A percentile compares a stretch with the other conserved stretches of the same genome.
These are phyloP conservation scores for Telopea speciosissima DNA, from an alignment of 177 flowering plant species.

Conservation along the genomic window DNA sequence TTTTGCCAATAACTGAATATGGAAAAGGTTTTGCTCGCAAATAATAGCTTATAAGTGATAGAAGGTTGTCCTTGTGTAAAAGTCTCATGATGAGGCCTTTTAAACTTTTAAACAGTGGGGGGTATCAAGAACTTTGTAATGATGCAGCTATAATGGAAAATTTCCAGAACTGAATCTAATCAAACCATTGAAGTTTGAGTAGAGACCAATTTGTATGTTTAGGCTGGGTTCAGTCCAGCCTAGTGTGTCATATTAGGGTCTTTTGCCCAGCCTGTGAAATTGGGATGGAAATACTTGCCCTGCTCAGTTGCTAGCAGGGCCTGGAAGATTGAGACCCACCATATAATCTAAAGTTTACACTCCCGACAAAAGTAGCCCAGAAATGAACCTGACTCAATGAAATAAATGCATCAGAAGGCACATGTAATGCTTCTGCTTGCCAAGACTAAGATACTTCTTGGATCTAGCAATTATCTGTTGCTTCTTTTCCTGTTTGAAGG, in stretches of 20 bases:
- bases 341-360: too few relatives aligned
- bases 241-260: neutral
- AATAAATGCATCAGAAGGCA: neutral
- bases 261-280: neutral
- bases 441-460: neutral
- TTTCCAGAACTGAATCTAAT: neutral
- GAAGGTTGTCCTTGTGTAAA: neutral
- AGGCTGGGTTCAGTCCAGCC: too few relatives aligned
- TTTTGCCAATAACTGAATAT: too few relatives aligned
- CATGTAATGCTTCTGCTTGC: neutral
- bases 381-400: neutral
- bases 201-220: too few relatives aligned
- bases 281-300: neutral
- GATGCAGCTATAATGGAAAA: neutral
- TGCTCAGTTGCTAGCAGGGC: too few relatives aligned
- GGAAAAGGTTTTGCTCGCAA: too few relatives aligned
- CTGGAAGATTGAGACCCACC: neutral
- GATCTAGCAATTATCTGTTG: constrained; percentile 6
- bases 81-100: neutral
- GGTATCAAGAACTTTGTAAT: neutral
- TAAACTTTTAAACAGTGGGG: neutral
- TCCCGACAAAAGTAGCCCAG: too few relatives aligned
- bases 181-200: neutral
- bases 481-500: constrained; percentile 33
- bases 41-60: too few relatives aligned